These are phyloP conservation scores for Apophysomyces variabilis DNA, from an alignment of 371 early-diverging fungal species.

Conservation along the genomic window DNA sequence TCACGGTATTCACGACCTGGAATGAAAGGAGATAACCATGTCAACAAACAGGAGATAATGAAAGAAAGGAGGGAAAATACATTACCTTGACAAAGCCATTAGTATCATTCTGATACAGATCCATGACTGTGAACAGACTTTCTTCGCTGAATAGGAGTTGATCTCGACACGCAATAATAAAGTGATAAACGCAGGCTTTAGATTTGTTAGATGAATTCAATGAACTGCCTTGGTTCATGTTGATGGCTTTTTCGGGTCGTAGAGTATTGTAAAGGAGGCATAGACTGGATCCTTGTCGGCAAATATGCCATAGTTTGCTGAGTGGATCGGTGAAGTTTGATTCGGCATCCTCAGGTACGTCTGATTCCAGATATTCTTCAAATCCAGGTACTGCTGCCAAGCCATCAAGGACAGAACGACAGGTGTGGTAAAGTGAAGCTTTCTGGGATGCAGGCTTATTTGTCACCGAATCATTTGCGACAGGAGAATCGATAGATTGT, in stretches of 20 bases:
- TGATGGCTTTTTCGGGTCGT: slow-evolving; percentile 57
- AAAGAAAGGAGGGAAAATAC: neutral
- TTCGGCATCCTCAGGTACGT: slow-evolving; percentile 14
- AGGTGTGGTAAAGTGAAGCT: slow-evolving; percentile 69
- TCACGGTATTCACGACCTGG: slow-evolving; percentile 19
- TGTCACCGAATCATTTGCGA: slow-evolving; percentile 7
- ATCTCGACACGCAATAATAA: slow-evolving; percentile 72
- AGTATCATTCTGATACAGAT: slow-evolving; percentile 91
- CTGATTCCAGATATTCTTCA: slow-evolving; percentile 46
- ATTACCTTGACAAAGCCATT: slow-evolving; percentile 92
- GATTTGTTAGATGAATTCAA: slow-evolving; percentile 64
- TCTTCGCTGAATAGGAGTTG: slow-evolving; percentile 73
- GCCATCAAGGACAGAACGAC: slow-evolving; percentile 62
- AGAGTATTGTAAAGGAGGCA: slow-evolving; percentile 82
- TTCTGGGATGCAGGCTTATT: slow-evolving; percentile 41
- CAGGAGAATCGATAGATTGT: slow-evolving; percentile 6
- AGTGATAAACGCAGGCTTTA: slow-evolving; percentile 80
- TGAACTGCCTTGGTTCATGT: slow-evolving; percentile 53
- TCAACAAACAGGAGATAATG: slow-evolving; percentile 4
- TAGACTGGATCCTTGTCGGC: slow-evolving; percentile 88
- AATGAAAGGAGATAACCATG: neutral
- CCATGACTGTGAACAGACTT: slow-evolving; percentile 82
- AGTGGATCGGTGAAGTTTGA: slow-evolving; percentile 67
- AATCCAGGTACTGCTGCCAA: slow-evolving; percentile 64
- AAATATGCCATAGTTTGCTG: slow-evolving; percentile 84